Conservation (phyloP, 345 rosid species). For the Rhizophora apiculata region DNA sequence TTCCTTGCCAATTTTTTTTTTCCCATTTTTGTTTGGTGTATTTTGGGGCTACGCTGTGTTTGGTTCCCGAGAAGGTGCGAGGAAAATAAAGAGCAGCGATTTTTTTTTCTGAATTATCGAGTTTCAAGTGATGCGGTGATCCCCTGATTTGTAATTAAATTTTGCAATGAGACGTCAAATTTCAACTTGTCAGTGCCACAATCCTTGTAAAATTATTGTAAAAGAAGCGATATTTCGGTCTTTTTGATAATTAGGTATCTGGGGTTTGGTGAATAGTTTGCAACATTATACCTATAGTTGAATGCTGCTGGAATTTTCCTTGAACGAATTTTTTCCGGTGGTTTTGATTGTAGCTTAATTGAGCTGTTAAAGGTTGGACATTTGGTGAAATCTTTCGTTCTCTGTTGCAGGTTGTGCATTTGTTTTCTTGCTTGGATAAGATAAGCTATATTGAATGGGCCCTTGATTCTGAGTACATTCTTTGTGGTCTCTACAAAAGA, state of each 20-base stretch:
- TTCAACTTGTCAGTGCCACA: background rate
- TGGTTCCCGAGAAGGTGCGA: background rate
- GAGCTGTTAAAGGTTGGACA: background rate
- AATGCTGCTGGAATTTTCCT: background rate
- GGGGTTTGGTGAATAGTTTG: background rate
- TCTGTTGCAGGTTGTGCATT: conserved; percentile 80
- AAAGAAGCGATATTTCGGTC: background rate
- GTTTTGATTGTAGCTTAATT: background rate
- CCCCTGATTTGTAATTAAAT: background rate
- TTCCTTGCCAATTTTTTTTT: too few species aligned
- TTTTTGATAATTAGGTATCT: background rate
- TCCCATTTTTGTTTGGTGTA: too few species aligned
- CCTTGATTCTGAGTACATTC: conserved; percentile 87
- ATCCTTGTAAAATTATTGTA: background rate
- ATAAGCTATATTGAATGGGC: conserved; percentile 98
- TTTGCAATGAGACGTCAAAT: too few species aligned
- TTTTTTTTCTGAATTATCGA: background rate
- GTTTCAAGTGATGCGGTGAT: background rate
- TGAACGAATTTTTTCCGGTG: background rate
- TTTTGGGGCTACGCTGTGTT: background rate
- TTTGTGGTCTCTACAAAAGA: conserved; percentile 82
- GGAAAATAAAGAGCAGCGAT: background rate
- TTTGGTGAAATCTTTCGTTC: background rate
- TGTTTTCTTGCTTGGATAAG: conserved; percentile 96
- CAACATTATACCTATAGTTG: background rate